Base-by-base conservation (phyloP, 306 rosid species). In the Cicer pinnatifidum region DNA sequence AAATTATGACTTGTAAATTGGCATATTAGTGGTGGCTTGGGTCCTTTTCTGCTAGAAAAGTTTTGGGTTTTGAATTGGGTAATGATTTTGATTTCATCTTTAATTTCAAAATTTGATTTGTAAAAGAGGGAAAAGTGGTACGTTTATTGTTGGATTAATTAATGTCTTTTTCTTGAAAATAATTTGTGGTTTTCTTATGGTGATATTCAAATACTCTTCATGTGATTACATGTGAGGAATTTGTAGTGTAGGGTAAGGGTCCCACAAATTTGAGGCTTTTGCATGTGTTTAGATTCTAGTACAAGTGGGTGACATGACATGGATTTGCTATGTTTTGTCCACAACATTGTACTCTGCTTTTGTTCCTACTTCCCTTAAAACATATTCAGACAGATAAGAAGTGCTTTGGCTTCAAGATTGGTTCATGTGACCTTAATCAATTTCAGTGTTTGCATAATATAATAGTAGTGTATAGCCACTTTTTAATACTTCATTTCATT, bases 161-260 rank as follows among this genome's bases (percentile, higher is more conserved):
- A 39, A 20, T 69, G 72, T 75, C 70, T 20, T 71, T 61, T 71
- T 75, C 61, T 52, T 38, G 16, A 44, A 65, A 69, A 45, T 48
- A 71, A 75, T 58, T 50, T 45, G 58, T 13, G 57, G 20, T 76
- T 77, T 38, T 56, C 57, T 41, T 76, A 3, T 60, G 44, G 69
- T 50, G 65, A 59, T 79, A 72, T 77, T 59, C 81, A 85, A 86
- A 87, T 78, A 81, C 76, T 78, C 79, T 77, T 88, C 93, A 89
- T 89, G 92, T 92, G 97, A 83, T 47, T 79, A 82, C 93, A 89
- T 85, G 97, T 88, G 97, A 76, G 86, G 72, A 81, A 85, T 53
- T 64, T 83, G 80, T 43, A 83, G 23, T 63, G 79, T 65, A 60
- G 67, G 53, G 57, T 75, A 68, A 16, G 82, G 84, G 85, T 48